Evolutionary conservation across 768 basidiomycete species (phyloP), one percentile per base, ranked within the genome.

Genomic region (Galerina sulciceps): DNA sequence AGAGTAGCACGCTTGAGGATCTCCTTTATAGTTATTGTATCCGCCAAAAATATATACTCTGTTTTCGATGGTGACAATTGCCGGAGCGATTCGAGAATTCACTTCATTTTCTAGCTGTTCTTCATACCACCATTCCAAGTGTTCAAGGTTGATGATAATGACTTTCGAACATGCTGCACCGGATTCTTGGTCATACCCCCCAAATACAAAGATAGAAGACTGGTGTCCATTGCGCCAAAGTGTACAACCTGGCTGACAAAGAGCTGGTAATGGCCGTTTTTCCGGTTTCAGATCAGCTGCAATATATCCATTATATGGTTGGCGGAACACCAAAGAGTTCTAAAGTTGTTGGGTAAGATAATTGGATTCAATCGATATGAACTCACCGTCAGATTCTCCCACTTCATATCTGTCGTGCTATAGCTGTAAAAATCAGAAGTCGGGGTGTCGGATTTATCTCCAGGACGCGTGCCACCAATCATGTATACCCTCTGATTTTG

Each of bases 41-140:
- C 72, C 69, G 10, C 70, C 69, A 35, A 73, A 73, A 10, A 75
- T 61, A 41, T 65, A 73, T 3, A 74, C 47, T 0, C 41, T 54
- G 6, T 62, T 65, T 2, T 60, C 36, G 13, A 71, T 58, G 1
- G 66, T 61, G 1, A 69, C 67, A n/a, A 71, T 60, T 6, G 65
- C 51, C 6, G 72, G 65, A 26, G 48, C 22, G 23, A 70, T 65
- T 2, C 72, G 64, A 10, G 57, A 47, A 14, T 15, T 44, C n/a
- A n/a, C 8, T 64, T 50, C 23, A n/a, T 22, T 41, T 53, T 40
- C n/a, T 10, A 37, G 40, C 20, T 13, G 5, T 10, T 37, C 26
- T 10, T 62, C 60, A 22, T 61, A 52, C 67, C 67, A 73, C 72
- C 71, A 73, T 42, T 63, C 58, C 4, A 31, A 37, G 6, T 41